phyloP scores from a whole-genome alignment of 2,329 filamentous ascomycete genomes.

The Microthyrium microscopicum region DNA sequence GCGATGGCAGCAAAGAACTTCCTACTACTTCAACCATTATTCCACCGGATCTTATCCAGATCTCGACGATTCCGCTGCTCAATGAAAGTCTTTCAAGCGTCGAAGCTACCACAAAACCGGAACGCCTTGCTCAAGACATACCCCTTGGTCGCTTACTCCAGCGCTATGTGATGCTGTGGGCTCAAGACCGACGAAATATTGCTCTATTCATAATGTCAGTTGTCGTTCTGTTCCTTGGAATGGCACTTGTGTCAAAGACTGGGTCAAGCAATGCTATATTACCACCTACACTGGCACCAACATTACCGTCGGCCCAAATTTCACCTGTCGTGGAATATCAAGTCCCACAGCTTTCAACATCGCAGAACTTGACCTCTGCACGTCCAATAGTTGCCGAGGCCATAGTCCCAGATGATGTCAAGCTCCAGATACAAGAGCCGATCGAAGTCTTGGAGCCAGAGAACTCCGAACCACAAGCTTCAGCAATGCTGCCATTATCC shows the following conservation, averaged over 20 bases:
- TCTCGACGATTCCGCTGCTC: neutral
- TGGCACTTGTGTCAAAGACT: neutral
- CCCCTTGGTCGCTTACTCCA: conserved; percentile 34
- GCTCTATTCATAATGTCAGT: conserved; percentile 29
- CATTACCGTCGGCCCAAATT: no score
- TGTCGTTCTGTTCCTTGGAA: conserved; percentile 24
- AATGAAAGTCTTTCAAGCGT: conserved; percentile 1
- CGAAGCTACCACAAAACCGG: conserved; percentile 2
- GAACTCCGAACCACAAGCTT: no score
- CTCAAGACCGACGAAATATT: conserved; percentile 37
- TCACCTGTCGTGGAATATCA: no score
- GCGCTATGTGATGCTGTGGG: conserved; percentile 36
- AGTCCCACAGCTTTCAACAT: no score
- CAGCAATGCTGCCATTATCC: no score
- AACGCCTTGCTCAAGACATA: conserved; percentile 22
- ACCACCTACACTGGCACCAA: no score
- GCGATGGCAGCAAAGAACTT: neutral
- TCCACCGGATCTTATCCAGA: neutral
- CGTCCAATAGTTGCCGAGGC: no score
- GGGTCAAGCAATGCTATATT: no score
- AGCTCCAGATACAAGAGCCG: no score
- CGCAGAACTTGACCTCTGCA: no score
- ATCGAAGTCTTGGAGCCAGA: no score
- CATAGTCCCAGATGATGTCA: no score
- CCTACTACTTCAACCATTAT: neutral